Percentiles rank a stretch among this genome's conserved stretches.
phyloP scores from a whole-genome alignment of 192 early-diverging fungal genomes.

The Coemansia biformis region DNA sequence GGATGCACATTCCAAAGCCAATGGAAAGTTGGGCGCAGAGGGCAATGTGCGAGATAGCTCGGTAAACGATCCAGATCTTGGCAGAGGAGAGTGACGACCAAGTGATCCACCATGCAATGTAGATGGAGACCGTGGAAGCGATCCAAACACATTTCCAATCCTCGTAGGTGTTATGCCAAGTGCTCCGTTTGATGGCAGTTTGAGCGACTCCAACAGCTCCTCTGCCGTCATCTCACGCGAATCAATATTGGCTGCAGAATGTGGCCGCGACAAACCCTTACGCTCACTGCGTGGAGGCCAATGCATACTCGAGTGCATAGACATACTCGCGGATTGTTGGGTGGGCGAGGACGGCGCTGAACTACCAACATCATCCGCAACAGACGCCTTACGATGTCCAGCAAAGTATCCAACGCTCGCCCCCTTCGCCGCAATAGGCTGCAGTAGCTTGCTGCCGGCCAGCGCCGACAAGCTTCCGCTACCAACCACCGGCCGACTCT shows the following conservation, averaged over 20 bases:
- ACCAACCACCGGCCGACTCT: background rate
- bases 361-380: background rate
- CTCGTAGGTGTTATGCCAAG: no score
- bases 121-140: no score
- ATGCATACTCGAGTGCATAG: slow-evolving; percentile 13
- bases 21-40: background rate
- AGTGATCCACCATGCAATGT: no score
- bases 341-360: background rate
- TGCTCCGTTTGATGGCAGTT: slow-evolving; percentile 19
- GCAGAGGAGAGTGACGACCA: slow-evolving; percentile 33
- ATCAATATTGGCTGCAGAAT: slow-evolving; percentile 9
- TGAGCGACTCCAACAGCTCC: slow-evolving; percentile 42
- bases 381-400: slow-evolving; percentile 10
- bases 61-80: slow-evolving; percentile 24
- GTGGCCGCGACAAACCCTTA: slow-evolving; percentile 10
- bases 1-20: background rate
- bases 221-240: slow-evolving; percentile 39
- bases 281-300: slow-evolving; percentile 28
- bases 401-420: slow-evolving; percentile 31
- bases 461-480: background rate
- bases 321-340: background rate
- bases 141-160: no score
- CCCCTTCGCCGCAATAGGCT: background rate
- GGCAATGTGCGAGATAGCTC: slow-evolving; percentile 22
- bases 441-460: background rate